These are phyloP conservation scores for Cryphonectria radicalis DNA, from an alignment of 2,329 filamentous ascomycete genomes.

Conservation along the genomic window DNA sequence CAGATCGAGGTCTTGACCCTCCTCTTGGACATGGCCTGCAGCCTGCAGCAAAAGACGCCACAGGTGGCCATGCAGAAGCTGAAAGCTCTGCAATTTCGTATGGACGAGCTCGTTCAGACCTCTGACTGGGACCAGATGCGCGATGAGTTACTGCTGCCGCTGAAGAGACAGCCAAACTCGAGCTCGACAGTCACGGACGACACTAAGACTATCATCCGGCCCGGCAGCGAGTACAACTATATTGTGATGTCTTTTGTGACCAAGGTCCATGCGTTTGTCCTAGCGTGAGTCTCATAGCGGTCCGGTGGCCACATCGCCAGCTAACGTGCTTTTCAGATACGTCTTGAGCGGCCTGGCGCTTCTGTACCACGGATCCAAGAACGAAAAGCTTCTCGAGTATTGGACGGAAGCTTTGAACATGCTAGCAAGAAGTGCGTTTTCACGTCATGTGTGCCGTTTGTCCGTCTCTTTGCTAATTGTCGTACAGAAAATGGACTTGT, in stretches of 20 bases:
- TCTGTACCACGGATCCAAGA: conserved; percentile 32
- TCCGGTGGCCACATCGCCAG: conserved; percentile 9
- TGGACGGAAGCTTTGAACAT: conserved; percentile 30
- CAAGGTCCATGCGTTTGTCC: conserved; percentile 60
- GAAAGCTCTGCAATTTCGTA: conserved; percentile 60
- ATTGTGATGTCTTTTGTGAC: conserved; percentile 65
- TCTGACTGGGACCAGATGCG: conserved; percentile 51
- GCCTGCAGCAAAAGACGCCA: conserved; percentile 65
- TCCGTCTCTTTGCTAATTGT: conserved; percentile 10
- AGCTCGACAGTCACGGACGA: conserved; percentile 59
- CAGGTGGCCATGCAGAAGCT: conserved; percentile 64
- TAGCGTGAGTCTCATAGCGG: conserved; percentile 51
- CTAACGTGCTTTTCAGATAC: conserved; percentile 46
- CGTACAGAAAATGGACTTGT: conserved; percentile 41
- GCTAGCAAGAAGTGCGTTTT: conserved; percentile 25
- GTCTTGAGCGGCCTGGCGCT: conserved; percentile 57
- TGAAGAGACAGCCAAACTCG: conserved; percentile 55
- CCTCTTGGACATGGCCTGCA: conserved; percentile 72
- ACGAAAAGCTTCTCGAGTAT: conserved; percentile 28
- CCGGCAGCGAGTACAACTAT: conserved; percentile 56
- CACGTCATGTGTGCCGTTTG: neutral
- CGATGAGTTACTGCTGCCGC: conserved; percentile 58
- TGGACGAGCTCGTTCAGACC: conserved; percentile 59
- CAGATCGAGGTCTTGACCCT: conserved; percentile 70
- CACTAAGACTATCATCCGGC: conserved; percentile 57